Percentiles rank a stretch among this genome's conserved stretches.
phyloP scores from a whole-genome alignment of 176 grass and related monocot genomes.

The Lolium multiflorum region DNA sequence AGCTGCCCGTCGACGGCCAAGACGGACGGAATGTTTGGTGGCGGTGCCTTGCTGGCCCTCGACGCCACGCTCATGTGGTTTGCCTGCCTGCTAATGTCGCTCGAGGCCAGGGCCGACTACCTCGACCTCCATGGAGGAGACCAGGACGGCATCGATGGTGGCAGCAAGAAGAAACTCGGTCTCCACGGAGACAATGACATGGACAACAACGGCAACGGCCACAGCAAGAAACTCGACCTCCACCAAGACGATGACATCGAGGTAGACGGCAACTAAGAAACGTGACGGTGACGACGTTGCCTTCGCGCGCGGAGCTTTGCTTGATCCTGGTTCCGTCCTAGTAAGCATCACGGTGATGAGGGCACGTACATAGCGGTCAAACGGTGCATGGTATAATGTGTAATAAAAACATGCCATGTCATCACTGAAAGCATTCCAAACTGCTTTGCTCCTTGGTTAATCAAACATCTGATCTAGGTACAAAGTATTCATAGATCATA shows the following conservation, averaged over 20 bases:
- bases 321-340: not conserved
- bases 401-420: not conserved
- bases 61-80: slow-evolving; percentile 75
- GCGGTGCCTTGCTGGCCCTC: slow-evolving; percentile 58
- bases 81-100: slow-evolving; percentile 56
- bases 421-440: too few species aligned
- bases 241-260: too few species aligned
- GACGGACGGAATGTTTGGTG: slow-evolving; percentile 56
- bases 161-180: not conserved
- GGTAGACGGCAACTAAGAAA: too few species aligned
- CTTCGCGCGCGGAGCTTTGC: not conserved
- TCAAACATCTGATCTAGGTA: too few species aligned
- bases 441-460: too few species aligned
- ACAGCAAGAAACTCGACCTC: too few species aligned
- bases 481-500: too few species aligned
- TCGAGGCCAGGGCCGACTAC: slow-evolving; percentile 57
- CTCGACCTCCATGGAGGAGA: slow-evolving; percentile 36
- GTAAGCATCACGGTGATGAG: not conserved
- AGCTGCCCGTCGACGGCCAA: slow-evolving; percentile 51
- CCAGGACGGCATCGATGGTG: not conserved
- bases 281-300: not conserved
- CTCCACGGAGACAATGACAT: slow-evolving; percentile 39
- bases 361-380: not conserved
- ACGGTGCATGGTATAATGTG: not conserved
- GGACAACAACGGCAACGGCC: too few species aligned